These are phyloP conservation scores for Iris macrosiphon DNA, from an alignment of 106 monocot genomes.

Conservation along the genomic window DNA sequence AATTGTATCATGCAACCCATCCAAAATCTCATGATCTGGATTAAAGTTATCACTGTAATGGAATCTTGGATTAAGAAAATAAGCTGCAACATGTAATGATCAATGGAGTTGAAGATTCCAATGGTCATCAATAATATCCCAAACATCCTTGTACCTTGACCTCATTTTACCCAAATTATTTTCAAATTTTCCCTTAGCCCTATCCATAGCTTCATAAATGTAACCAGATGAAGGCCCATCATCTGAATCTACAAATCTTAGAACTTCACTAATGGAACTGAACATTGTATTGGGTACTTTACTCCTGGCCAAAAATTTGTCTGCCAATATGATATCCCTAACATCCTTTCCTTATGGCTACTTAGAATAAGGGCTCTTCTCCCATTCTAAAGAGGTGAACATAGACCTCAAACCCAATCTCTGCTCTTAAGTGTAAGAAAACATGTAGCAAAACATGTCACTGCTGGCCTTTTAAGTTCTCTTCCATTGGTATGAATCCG, in stretches of 20 bases:
- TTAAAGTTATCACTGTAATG: background rate
- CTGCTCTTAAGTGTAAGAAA: background rate
- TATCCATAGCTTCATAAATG: background rate
- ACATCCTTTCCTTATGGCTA: background rate
- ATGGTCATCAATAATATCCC: background rate
- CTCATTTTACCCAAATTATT: background rate
- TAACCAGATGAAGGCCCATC: background rate
- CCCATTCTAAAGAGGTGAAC: background rate
- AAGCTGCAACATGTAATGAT: background rate
- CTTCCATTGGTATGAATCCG: background rate
- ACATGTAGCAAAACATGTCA: background rate
- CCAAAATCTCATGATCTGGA: background rate
- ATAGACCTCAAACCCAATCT: background rate
- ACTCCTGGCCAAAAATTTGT: background rate
- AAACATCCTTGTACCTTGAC: background rate
- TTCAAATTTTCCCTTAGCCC: background rate
- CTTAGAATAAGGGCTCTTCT: background rate
- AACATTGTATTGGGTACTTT: background rate
- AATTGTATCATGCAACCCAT: background rate
- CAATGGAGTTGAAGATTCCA: background rate
- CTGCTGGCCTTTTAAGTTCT: background rate
- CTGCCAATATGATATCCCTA: background rate
- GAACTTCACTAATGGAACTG: background rate
- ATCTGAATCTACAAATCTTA: background rate
- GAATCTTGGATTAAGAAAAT: background rate